Evolutionary conservation across 371 early-diverging fungal genomes (phyloP), one percentile per base, ranked within the genome.

Genomic region (Hamiltosporidium magnivora): DNA sequence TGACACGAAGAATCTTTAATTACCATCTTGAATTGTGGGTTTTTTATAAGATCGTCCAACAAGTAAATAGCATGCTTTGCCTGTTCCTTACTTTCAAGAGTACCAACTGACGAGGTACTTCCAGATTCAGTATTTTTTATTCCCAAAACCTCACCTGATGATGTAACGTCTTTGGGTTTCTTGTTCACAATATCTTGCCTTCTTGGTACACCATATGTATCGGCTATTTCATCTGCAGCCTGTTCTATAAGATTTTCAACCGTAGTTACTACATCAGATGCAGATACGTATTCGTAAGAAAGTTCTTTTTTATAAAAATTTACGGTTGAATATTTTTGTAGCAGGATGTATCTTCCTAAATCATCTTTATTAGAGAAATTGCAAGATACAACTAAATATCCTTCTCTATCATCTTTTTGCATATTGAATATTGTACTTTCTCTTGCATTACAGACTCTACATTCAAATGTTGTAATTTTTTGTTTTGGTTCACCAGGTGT

Each of bases 1-100:
- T 46, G 44, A 2, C 78, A 75, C 11, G 37, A 55, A 11, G 44
- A 46, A 62, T 78, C 78, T 49, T n/a, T 40, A 11, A 78, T 68
- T 53, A 12, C 58, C 53, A 78, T 25, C 44, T 68, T 61, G 49
- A 78, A 49, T 25, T 25, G 25, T 25, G 25, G 25, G 25, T 25
- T 25, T 25, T 25, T 25, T 49, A 49, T 49, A 49, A 4, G 12
- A 49, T 49, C 49, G 12, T 49, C 49, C 49, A 49, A 49, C 4
- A 49, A 12, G 49, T 12, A 8, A 4, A 8, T 4, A 4, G 12
- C 4, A 49, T 49, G 4, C 12, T 49, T 12, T 8, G 12, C 49
- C 49, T 49, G 49, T 12, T 8, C 49, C 49, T 49, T 12, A 12
- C 8, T 12, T 12, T 49, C 49, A 49, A 49, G 49, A 4, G 49